Conservation (phyloP, 2,329 filamentous ascomycete species). For the Fusarium acutatum region DNA sequence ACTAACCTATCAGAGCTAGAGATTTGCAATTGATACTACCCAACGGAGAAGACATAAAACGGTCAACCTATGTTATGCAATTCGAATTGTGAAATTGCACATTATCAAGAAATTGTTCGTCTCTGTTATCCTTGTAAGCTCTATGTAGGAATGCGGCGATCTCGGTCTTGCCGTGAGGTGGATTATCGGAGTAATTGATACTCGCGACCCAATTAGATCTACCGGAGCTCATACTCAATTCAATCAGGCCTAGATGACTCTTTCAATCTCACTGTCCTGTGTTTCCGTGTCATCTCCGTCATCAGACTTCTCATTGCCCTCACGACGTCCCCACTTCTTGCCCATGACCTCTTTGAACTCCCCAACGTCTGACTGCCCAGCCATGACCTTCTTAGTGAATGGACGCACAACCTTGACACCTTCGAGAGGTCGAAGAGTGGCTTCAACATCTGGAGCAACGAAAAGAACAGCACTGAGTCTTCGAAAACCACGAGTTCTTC, state of each 20-base stretch:
- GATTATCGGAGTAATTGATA: not conserved
- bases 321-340: not conserved
- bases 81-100: not conserved
- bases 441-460: not conserved
- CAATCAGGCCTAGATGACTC: not conserved
- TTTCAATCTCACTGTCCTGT: not conserved
- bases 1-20: constrained; percentile 5
- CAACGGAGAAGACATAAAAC: not conserved
- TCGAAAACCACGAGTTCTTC: not conserved
- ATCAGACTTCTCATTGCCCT: not conserved
- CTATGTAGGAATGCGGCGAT: not conserved
- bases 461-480: not conserved
- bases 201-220: not conserved
- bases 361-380: not conserved
- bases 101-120: not conserved
- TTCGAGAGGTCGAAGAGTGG: not conserved
- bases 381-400: not conserved
- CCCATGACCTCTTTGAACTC: not conserved
- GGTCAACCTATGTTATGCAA: not conserved
- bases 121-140: not conserved
- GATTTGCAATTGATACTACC: not conserved
- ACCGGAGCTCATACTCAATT: not conserved
- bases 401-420: not conserved
- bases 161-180: not conserved
- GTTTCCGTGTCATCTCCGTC: not conserved